Evolutionary conservation across 805 yeast genomes (phyloP), one percentile per base, ranked within the genome.

Genomic region (Sugiyamaella smithiae): DNA sequence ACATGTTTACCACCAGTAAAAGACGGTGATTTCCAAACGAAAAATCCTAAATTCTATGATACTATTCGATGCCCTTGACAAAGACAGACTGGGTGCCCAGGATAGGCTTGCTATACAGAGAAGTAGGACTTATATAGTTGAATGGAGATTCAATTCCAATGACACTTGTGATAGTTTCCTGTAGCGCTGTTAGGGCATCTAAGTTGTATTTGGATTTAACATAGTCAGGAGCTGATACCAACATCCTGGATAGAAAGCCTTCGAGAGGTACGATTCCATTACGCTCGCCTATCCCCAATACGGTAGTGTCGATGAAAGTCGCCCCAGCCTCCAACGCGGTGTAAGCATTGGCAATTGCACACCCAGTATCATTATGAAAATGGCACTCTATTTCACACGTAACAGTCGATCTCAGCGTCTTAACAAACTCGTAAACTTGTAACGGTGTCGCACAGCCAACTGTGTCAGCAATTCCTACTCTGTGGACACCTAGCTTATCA

Each of bases 371-470:
- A 69, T 91, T 88, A 74, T 91, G 99, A 86, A 91, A 91, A 70
- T 91, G 99, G 69, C 96, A 87, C 75, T 91, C 99, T 63, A 91
- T 89, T 67, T 91, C 99, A 75, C 97, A 91, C 29, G 86, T 83
- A 43, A 91, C 97, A 43, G 90, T 96, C 11, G 89, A 81, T 71
- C 82, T 87, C 68, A 91, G 81, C 37, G 98, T 91, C 66, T 95
- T 84, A 55, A 91, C 91, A 60, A 91, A 80, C 73, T 91, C 98
- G 69, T 91, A 91, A 52, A 91, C 98, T 72, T 91, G 98, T 74
- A 98, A 82, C 62, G 98, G 99, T 76, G 89, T 91, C 56, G 99
- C 99, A 69, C 97, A 85, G 44, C 99, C 99, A 50, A 91, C 98
- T 33, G 99, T 91, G 68, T 91, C 99, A 58, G 98, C 99, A 73